Conservation (phyloP, 495 filamentous ascomycete species). For the Aspergillus ellipticus region DNA sequence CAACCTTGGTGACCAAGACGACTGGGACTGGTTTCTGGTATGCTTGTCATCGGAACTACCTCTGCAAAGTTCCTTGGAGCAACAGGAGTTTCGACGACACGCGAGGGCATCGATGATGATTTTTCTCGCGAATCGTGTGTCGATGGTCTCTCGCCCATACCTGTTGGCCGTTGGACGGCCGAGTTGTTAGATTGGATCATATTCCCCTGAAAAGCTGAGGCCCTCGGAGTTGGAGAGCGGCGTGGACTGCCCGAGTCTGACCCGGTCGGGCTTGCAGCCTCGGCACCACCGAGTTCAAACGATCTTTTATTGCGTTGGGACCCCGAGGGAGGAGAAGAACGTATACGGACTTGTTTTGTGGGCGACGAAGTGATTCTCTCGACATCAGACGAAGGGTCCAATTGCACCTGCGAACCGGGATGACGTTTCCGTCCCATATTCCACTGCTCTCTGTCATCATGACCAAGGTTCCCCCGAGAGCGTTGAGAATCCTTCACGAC, state of each 20-base stretch:
- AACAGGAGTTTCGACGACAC: slow-evolving; percentile 40
- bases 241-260: slow-evolving; percentile 8
- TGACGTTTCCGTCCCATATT: slow-evolving; percentile 3
- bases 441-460: not conserved
- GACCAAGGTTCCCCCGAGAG: slow-evolving; percentile 28
- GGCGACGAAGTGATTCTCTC: slow-evolving; percentile 28
- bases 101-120: slow-evolving; percentile 42
- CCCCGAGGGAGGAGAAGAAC: slow-evolving; percentile 24
- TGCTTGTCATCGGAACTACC: slow-evolving; percentile 29
- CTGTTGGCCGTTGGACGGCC: not conserved
- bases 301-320: slow-evolving; percentile 11
- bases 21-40: slow-evolving; percentile 43
- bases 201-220: slow-evolving; percentile 7
- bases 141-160: slow-evolving; percentile 2
- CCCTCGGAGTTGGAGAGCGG: slow-evolving; percentile 8
- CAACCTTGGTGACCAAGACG: slow-evolving; percentile 24
- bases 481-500: slow-evolving; percentile 49
- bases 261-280: not conserved
- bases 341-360: slow-evolving; percentile 19
- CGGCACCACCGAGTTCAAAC: slow-evolving; percentile 4
- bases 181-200: slow-evolving; percentile 18
- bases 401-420: slow-evolving; percentile 12
- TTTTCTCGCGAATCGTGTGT: slow-evolving; percentile 19
- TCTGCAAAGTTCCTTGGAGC: slow-evolving; percentile 27
- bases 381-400: slow-evolving; percentile 14